phyloP scores from a whole-genome alignment of 2,329 filamentous ascomycete genomes.

The Penicillium janthinellum region DNA sequence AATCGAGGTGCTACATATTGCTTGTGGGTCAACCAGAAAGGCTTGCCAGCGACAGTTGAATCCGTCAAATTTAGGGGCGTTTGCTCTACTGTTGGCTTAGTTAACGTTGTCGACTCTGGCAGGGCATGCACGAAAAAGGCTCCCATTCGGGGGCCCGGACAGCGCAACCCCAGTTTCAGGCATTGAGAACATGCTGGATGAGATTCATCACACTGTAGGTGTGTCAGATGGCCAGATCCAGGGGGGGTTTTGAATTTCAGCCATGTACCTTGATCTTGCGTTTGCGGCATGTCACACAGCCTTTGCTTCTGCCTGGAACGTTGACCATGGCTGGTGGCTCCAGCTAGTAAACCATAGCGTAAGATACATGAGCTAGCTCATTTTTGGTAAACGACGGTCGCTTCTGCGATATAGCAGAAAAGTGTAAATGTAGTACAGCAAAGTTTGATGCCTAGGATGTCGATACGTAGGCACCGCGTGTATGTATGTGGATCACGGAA shows the following conservation, averaged over 20 bases:
- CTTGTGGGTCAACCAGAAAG: not conserved
- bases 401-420: not conserved
- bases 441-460: not conserved
- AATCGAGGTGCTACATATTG: not conserved
- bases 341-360: not conserved
- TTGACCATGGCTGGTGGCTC: slow-evolving; percentile 12
- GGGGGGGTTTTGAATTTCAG: not conserved
- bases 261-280: slow-evolving; percentile 11
- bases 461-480: not conserved
- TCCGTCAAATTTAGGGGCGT: not conserved
- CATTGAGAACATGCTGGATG: slow-evolving; percentile 9
- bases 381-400: not conserved
- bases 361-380: not conserved
- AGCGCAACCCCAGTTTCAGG: slow-evolving; percentile 1
- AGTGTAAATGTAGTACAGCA: not conserved
- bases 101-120: not conserved
- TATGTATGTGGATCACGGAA: no score
- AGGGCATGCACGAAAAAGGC: slow-evolving; percentile 12
- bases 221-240: not conserved
- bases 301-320: slow-evolving; percentile 15
- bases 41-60: not conserved
- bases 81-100: not conserved
- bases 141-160: slow-evolving; percentile 9
- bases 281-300: slow-evolving; percentile 8
- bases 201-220: slow-evolving; percentile 9